A percentile compares a stretch with the other conserved stretches of the same genome.
These are phyloP conservation scores for Debaryomycetaceae sp. DNA, from an alignment of 1,139 yeast species.

Conservation along the genomic window DNA sequence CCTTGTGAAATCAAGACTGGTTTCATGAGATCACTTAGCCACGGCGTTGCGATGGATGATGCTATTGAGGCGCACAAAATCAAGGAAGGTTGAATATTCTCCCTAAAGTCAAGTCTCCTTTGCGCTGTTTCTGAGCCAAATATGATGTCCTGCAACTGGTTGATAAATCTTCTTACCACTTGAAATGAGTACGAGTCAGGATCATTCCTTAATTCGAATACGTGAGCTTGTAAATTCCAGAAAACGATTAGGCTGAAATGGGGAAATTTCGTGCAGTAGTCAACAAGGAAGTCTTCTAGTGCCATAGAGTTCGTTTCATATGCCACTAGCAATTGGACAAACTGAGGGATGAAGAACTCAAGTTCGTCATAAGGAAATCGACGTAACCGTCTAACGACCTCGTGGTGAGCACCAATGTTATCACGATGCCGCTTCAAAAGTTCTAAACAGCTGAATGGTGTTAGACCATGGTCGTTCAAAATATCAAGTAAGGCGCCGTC, in stretches of 20 bases:
- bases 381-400: slow-evolving; percentile 53
- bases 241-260: slow-evolving; percentile 78
- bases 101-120: slow-evolving; percentile 45
- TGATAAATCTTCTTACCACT: slow-evolving; percentile 67
- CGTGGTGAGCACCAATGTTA: slow-evolving; percentile 75
- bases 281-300: slow-evolving; percentile 64
- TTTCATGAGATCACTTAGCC: slow-evolving; percentile 37
- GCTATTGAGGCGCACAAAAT: slow-evolving; percentile 58
- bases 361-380: slow-evolving; percentile 57
- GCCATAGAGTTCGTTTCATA: slow-evolving; percentile 92
- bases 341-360: slow-evolving; percentile 85
- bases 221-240: slow-evolving; percentile 84
- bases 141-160: slow-evolving; percentile 66
- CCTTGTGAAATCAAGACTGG: slow-evolving; percentile 80
- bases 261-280: slow-evolving; percentile 60
- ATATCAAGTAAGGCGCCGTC: slow-evolving; percentile 5
- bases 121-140: slow-evolving; percentile 40
- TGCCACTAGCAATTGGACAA: slow-evolving; percentile 70
- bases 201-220: slow-evolving; percentile 49
- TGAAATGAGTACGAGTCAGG: slow-evolving; percentile 79
- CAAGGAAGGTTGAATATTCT: slow-evolving; percentile 69
- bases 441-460: slow-evolving; percentile 58
- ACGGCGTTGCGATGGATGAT: slow-evolving; percentile 56
- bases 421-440: slow-evolving; percentile 49
- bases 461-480: slow-evolving; percentile 49